Conservation (phyloP, 345 rosid genomes). For the Salix caprea region DNA sequence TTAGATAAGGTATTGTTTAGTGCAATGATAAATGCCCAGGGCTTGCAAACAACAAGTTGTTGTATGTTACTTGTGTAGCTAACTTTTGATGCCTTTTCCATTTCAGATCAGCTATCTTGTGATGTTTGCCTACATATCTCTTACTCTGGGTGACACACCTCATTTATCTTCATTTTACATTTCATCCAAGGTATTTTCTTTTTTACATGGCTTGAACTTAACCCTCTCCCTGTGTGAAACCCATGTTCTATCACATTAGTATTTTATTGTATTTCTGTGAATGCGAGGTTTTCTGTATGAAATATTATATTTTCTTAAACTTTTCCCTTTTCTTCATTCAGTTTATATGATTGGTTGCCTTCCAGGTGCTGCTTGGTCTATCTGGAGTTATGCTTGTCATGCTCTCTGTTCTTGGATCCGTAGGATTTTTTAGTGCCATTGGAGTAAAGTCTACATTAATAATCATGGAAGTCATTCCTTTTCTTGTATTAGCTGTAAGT, state of each 20-base stretch:
- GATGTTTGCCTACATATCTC: conserved; percentile 96
- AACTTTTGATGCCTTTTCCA: conserved; percentile 3
- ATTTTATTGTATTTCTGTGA: background rate
- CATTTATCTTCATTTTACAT: conserved; percentile 64
- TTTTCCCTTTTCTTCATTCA: background rate
- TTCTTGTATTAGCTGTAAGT: conserved; percentile 97
- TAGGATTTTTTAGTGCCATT: conserved; percentile 88
- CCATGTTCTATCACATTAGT: background rate
- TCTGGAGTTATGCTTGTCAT: conserved; percentile 94
- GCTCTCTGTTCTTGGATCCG: conserved; percentile 94
- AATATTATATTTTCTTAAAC: background rate
- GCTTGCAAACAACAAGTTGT: background rate
- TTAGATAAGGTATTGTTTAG: background rate
- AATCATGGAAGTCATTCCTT: conserved; percentile 98
- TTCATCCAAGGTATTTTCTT: conserved; percentile 68
- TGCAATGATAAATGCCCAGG: background rate
- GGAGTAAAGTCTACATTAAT: conserved; percentile 93
- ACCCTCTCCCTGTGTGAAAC: background rate
- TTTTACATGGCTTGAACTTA: conserved; percentile 6
- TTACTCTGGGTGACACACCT: conserved; percentile 78
- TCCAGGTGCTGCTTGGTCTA: conserved; percentile 87
- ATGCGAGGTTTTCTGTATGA: background rate
- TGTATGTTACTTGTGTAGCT: background rate
- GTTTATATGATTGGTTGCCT: conserved; percentile 22
- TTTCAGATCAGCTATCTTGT: conserved; percentile 96